Conservation (phyloP, 495 filamentous ascomycete species). For the Neurospora discreta region DNA sequence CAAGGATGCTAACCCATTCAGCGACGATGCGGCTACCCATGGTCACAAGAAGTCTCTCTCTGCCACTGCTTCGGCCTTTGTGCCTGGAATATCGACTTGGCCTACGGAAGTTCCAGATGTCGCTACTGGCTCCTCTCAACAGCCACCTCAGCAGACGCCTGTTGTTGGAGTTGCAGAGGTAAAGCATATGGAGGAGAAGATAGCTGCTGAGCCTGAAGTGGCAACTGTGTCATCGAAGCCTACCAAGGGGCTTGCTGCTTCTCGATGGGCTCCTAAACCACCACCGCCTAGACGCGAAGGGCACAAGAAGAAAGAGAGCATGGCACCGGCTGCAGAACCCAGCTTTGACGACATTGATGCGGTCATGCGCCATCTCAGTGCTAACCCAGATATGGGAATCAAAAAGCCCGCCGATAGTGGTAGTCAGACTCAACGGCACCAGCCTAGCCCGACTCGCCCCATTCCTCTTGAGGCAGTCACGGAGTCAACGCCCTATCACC, state of each 20-base stretch:
- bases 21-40: constrained; percentile 25
- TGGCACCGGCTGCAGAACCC: constrained; percentile 25
- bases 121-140: constrained; percentile 18
- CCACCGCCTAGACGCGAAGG: constrained; percentile 1
- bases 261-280: constrained; percentile 18
- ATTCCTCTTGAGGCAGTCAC: constrained; percentile 27
- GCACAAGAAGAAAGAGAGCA: not conserved
- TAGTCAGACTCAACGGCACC: constrained; percentile 32
- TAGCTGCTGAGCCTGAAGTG: not conserved
- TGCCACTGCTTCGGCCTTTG: constrained; percentile 56
- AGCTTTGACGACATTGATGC: constrained; percentile 75
- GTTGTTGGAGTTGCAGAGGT: constrained; percentile 1
- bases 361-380: constrained; percentile 72
- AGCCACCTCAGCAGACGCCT: constrained; percentile 23
- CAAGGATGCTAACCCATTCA: constrained; percentile 30
- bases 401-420: constrained; percentile 43
- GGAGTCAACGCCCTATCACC: constrained; percentile 43
- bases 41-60: constrained; percentile 51
- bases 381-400: constrained; percentile 59
- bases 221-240: constrained; percentile 3
- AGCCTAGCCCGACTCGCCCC: constrained; percentile 27
- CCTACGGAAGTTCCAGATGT: constrained; percentile 31
- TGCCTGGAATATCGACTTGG: constrained; percentile 42
- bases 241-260: constrained; percentile 21
- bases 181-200: constrained; percentile 11